Conservation (phyloP, 2,329 filamentous ascomycete species). For the Aspergillus puulaauensis region DNA sequence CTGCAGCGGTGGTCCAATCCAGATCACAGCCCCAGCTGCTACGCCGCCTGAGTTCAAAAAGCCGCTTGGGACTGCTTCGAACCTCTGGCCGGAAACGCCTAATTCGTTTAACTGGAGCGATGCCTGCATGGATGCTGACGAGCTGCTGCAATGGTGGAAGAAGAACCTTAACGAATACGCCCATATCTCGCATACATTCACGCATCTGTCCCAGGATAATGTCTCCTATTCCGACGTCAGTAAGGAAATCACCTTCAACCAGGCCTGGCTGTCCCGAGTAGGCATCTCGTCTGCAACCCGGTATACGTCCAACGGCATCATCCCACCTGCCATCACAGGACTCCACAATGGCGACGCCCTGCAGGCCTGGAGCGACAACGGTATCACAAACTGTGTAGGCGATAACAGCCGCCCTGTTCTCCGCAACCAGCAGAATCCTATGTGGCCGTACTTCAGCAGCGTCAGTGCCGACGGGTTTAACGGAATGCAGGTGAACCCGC, state of each 20-base stretch:
- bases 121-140: conserved; percentile 51
- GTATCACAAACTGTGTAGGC: conserved; percentile 60
- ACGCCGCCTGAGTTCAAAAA: conserved; percentile 52
- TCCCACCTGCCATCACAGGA: conserved; percentile 64
- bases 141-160: conserved; percentile 55
- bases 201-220: conserved; percentile 59
- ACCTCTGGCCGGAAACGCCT: conserved; percentile 49
- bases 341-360: conserved; percentile 64
- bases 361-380: conserved; percentile 58
- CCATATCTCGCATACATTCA: conserved; percentile 63
- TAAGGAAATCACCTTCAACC: conserved; percentile 61
- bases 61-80: conserved; percentile 51
- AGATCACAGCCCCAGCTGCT: conserved; percentile 46
- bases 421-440: conserved; percentile 52
- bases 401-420: conserved; percentile 61
- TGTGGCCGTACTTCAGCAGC: conserved; percentile 57
- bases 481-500: conserved; percentile 58
- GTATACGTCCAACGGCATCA: conserved; percentile 56
- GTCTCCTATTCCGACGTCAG: conserved; percentile 57
- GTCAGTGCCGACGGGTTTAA: conserved; percentile 53
- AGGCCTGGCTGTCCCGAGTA: conserved; percentile 57
- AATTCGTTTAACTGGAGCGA: conserved; percentile 49
- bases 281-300: conserved; percentile 48
- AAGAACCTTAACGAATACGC: conserved; percentile 52
- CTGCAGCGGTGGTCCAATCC: conserved; percentile 42